Evolutionary conservation across 495 filamentous ascomycete species (phyloP).

Genomic region (Astrocystis sublimbata): DNA sequence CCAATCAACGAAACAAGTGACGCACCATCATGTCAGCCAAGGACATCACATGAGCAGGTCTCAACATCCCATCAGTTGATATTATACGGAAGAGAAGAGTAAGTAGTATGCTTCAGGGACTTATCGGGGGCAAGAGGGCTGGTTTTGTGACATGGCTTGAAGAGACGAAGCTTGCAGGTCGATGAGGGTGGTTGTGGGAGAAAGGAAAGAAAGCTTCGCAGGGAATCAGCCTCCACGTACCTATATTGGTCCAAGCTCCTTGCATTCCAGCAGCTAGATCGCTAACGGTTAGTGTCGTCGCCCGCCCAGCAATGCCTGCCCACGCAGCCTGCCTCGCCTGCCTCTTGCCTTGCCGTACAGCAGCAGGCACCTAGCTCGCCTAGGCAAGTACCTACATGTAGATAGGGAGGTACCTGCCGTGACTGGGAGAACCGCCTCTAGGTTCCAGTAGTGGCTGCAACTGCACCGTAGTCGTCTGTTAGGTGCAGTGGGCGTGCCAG

Average conservation of each 20-base stretch:
- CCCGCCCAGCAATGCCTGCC: not conserved
- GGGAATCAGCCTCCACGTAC: not conserved
- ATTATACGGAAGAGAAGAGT: not conserved
- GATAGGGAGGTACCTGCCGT: not conserved
- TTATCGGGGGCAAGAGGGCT: not conserved
- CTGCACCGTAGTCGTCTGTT: too few relatives aligned
- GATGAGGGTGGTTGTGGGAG: conserved; percentile 14
- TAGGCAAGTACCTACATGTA: not conserved
- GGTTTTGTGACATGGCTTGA: not conserved
- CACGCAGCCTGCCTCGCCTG: not conserved
- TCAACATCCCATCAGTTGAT: conserved; percentile 17
- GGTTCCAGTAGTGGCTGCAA: not conserved
- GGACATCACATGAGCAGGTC: conserved; percentile 26
- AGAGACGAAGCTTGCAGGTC: conserved; percentile 11
- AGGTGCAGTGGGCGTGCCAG: conserved; percentile 14
- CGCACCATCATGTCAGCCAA: conserved; percentile 32
- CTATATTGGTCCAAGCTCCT: conserved; percentile 17
- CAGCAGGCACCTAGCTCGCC: too few relatives aligned
- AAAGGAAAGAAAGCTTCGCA: too few relatives aligned
- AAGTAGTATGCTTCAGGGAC: not conserved
- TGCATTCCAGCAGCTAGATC: conserved; percentile 9
- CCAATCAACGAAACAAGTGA: not conserved
- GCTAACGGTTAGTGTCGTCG: too few relatives aligned
- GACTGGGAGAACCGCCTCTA: too few relatives aligned
- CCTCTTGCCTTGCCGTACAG: not conserved